Percentiles rank a stretch among this genome's conserved stretches.
Conservation (phyloP, 2,329 filamentous ascomycete species). For the Fusarium floridanum region DNA sequence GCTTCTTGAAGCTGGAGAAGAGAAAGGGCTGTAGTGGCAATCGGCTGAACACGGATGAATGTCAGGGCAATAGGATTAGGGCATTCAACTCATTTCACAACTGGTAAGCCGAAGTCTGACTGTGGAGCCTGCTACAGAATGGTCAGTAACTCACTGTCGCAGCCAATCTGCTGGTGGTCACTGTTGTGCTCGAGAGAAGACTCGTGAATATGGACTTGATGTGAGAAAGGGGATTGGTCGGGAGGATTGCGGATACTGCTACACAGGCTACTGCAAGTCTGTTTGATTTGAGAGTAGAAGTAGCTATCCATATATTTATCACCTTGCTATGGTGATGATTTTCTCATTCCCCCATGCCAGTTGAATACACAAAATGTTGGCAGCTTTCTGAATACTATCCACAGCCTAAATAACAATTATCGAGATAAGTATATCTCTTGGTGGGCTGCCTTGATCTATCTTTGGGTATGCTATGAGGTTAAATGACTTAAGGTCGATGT, state of each 20-base stretch:
- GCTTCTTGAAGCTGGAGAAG: background rate
- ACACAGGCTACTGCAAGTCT: constrained; percentile 5
- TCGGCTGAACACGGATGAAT: background rate
- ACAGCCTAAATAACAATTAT: too few species aligned
- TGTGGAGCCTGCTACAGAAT: background rate
- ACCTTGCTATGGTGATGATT: too few species aligned
- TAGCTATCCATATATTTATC: background rate
- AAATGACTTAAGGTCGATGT: too few species aligned
- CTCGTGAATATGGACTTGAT: constrained; percentile 2
- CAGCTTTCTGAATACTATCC: too few species aligned
- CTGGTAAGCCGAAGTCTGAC: background rate
- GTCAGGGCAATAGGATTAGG: background rate
- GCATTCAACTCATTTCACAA: constrained; percentile 10
- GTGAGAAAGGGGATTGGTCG: background rate
- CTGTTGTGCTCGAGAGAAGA: constrained; percentile 8
- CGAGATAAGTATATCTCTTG: too few species aligned
- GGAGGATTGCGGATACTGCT: constrained; percentile 7
- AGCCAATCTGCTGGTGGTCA: background rate
- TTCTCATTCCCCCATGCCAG: too few species aligned
- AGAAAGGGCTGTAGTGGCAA: constrained; percentile 1
- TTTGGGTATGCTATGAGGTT: too few species aligned
- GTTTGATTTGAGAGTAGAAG: background rate
- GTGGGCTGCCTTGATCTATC: too few species aligned
- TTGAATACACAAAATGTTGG: too few species aligned
- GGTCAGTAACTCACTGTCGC: background rate